Evolutionary conservation across 331 rosid genomes (phyloP).

Genomic region (Rosa hybrid): DNA sequence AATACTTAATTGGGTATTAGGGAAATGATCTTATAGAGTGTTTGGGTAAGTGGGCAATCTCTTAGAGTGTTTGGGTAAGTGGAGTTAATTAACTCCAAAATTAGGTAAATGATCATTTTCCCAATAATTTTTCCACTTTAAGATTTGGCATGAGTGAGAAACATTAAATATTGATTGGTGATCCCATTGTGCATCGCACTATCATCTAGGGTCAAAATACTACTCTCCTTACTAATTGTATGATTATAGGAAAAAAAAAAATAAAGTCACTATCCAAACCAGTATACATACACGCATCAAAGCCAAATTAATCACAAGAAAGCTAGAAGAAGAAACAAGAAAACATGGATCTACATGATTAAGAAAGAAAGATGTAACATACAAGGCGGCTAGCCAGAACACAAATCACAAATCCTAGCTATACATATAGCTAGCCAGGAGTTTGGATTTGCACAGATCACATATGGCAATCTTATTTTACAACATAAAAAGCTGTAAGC

Average conservation of each 20-base stretch:
- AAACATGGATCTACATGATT: not conserved
- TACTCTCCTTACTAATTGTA: not conserved
- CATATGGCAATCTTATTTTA: conserved; percentile 7
- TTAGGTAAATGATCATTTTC: too few relatives aligned
- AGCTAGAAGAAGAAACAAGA: not conserved
- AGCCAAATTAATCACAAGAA: not conserved
- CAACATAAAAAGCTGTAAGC: not conserved
- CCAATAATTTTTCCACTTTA: too few relatives aligned
- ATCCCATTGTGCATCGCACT: too few relatives aligned
- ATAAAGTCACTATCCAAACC: not conserved
- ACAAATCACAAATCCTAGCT: conserved; percentile 4
- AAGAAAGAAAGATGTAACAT: not conserved
- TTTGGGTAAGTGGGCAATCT: too few relatives aligned
- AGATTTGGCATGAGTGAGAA: too few relatives aligned
- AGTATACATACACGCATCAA: not conserved
- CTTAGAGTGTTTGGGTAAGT: too few relatives aligned
- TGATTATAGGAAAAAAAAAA: too few relatives aligned
- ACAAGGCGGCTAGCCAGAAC: not conserved
- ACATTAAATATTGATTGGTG: too few relatives aligned
- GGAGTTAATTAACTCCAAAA: too few relatives aligned
- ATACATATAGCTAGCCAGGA: not conserved
- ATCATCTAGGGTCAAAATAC: not conserved
- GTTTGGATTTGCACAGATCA: not conserved
- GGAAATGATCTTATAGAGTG: too few relatives aligned
- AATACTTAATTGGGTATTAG: too few relatives aligned